phyloP scores from a whole-genome alignment of 768 basidiomycete genomes.

The Serpula lacrymans region DNA sequence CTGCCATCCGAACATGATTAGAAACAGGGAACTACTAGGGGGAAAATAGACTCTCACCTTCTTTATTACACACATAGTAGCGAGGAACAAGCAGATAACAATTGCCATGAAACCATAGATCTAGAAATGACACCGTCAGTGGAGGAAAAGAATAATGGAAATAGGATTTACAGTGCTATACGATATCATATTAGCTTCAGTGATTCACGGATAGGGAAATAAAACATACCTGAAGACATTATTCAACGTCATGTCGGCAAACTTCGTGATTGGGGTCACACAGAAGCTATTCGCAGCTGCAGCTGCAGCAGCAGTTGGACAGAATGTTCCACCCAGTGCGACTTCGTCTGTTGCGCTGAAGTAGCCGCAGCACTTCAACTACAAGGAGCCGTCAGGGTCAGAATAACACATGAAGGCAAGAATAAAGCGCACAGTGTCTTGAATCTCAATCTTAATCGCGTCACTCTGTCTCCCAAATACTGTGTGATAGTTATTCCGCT shows the following conservation, averaged over 20 bases:
- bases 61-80: slow-evolving; percentile 84
- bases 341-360: slow-evolving; percentile 60
- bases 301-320: slow-evolving; percentile 40
- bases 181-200: slow-evolving; percentile 3
- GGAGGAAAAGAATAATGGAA: background rate
- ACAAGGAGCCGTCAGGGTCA: slow-evolving; percentile 6
- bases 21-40: background rate
- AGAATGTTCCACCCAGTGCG: slow-evolving; percentile 62
- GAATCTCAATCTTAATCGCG: slow-evolving; percentile 52
- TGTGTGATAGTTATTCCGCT: slow-evolving; percentile 62
- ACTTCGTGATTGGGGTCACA: slow-evolving; percentile 62
- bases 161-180: slow-evolving; percentile 41
- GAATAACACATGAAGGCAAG: background rate
- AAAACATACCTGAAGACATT: slow-evolving; percentile 75
- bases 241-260: slow-evolving; percentile 73
- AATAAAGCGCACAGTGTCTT: slow-evolving; percentile 59
- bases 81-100: slow-evolving; percentile 69
- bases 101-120: slow-evolving; percentile 86
- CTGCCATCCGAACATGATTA: slow-evolving; percentile 36
- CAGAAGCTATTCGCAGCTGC: slow-evolving; percentile 53
- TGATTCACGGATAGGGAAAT: background rate
- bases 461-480: slow-evolving; percentile 49
- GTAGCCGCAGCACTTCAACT: slow-evolving; percentile 88
- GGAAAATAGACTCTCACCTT: slow-evolving; percentile 40
- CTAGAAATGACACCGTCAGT: slow-evolving; percentile 23